phyloP scores from a whole-genome alignment of 1,284 basidiomycete species.

The Golubevia sp. region DNA sequence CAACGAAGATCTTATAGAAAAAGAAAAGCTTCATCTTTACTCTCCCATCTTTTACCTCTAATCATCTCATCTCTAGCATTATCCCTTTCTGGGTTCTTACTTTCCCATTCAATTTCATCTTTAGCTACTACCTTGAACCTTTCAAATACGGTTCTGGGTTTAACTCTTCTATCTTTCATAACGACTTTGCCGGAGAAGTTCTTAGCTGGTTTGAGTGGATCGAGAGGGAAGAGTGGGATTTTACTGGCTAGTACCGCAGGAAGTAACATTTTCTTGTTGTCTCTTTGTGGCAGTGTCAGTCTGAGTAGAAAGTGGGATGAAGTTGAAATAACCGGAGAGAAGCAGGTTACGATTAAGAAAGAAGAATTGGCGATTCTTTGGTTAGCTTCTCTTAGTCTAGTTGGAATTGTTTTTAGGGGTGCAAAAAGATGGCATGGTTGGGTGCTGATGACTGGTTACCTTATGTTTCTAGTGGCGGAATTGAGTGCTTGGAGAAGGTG shows the following conservation, averaged over 20 bases:
- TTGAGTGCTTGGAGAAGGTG: neutral
- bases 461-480: constrained; percentile 25
- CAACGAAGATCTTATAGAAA: too few relatives aligned
- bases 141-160: constrained; percentile 26
- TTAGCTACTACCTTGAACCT: constrained; percentile 16
- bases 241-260: constrained; percentile 31
- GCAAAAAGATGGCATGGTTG: constrained; percentile 28
- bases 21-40: too few relatives aligned
- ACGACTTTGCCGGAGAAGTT: constrained; percentile 34
- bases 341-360: constrained; percentile 16
- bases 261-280: constrained; percentile 32
- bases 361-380: constrained; percentile 21
- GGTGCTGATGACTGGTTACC: constrained; percentile 20
- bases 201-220: constrained; percentile 22
- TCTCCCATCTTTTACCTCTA: constrained; percentile 7
- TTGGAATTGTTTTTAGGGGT: constrained; percentile 20
- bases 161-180: constrained; percentile 26
- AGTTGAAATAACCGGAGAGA: constrained; percentile 11
- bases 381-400: constrained; percentile 19
- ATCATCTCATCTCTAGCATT: constrained; percentile 19
- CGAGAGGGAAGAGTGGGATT: constrained; percentile 18
- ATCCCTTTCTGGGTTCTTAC: constrained; percentile 26
- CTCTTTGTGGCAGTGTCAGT: constrained; percentile 28
- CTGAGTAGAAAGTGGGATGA: constrained; percentile 7
- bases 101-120: constrained; percentile 25